A percentile compares a stretch with the other conserved stretches of the same genome.
These are phyloP conservation scores for Spergularia marina DNA, from an alignment of 148 eudicot species.

Conservation along the genomic window DNA sequence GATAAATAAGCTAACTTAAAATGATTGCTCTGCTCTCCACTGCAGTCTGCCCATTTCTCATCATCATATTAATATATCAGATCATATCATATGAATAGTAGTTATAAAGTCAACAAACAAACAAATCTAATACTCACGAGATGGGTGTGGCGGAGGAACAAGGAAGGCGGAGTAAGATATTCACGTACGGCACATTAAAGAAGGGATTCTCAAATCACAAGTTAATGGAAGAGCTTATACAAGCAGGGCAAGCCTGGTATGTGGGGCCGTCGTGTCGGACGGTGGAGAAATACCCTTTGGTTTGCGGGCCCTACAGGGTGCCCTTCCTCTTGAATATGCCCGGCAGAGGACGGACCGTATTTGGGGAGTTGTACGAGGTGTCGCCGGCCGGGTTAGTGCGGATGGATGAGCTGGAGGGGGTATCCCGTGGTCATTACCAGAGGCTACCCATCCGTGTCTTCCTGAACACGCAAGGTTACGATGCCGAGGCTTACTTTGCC, in stretches of 20 bases:
- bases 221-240: conserved; percentile 42
- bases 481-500: conserved; percentile 57
- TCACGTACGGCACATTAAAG: conserved; percentile 70
- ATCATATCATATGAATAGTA: too few relatives aligned
- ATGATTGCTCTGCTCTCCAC: too few relatives aligned
- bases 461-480: background rate
- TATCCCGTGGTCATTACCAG: conserved; percentile 45
- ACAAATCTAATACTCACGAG: too few relatives aligned
- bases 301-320: conserved; percentile 57
- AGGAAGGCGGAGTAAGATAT: conserved; percentile 27
- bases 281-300: conserved; percentile 34
- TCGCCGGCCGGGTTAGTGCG: conserved; percentile 33
- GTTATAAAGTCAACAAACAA: too few relatives aligned
- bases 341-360: conserved; percentile 41
- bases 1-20: too few relatives aligned
- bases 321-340: conserved; percentile 64
- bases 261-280: conserved; percentile 35
- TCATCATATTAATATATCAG: too few relatives aligned
- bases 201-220: conserved; percentile 61
- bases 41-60: too few relatives aligned
- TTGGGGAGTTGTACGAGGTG: conserved; percentile 58
- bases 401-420: conserved; percentile 62
- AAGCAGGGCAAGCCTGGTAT: conserved; percentile 43
- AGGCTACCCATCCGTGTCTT: conserved; percentile 34
- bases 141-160: background rate